Base-by-base conservation (phyloP, 1,284 basidiomycete species). In the Termitomyces sp. region DNA sequence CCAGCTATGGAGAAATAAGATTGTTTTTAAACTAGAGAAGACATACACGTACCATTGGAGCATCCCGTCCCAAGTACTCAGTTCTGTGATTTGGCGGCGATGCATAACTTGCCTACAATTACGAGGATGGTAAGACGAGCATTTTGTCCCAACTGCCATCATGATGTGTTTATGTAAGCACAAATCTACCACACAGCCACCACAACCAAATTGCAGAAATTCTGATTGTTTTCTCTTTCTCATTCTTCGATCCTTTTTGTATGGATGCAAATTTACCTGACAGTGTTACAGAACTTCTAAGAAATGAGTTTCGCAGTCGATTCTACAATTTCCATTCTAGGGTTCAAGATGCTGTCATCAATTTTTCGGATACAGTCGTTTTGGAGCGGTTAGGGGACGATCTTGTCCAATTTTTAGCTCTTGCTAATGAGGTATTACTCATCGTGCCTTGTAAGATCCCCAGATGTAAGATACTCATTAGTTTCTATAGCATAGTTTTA, bases 71-170 rank as follows among this genome's bases (percentile, higher is more conserved):
- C 85, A 90, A 5, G 79, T 80, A 42, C 79, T 77, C 39, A 92
- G 62, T 91, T 90, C 70, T 84, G 86, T 35, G 88, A 76, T 64
- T 84, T 80, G 5, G 86, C 83, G 58, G 86, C 90, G 41, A 91
- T 77, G 56, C 80, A 73, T 43, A 96, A 79, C 65, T 81, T 84
- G 31, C 79, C 75, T 13, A 91, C 77, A 61, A 95, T 91, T 46
- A n/a, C n/a, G n/a, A n/a, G n/a, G n/a, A n/a, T n/a, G n/a, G n/a
- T n/a, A n/a, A n/a, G n/a, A n/a, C n/a, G n/a, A n/a, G n/a, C n/a
- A n/a, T n/a, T n/a, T n/a, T n/a, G n/a, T n/a, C n/a, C n/a, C n/a
- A n/a, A n/a, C n/a, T n/a, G n/a, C n/a, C n/a, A n/a, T n/a, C n/a
- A n/a, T n/a, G n/a, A n/a, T n/a, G n/a, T n/a, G n/a, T n/a, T n/a